These are phyloP conservation scores for Zoysia japonica DNA, from an alignment of 176 grass and related monocot species.

Conservation along the genomic window DNA sequence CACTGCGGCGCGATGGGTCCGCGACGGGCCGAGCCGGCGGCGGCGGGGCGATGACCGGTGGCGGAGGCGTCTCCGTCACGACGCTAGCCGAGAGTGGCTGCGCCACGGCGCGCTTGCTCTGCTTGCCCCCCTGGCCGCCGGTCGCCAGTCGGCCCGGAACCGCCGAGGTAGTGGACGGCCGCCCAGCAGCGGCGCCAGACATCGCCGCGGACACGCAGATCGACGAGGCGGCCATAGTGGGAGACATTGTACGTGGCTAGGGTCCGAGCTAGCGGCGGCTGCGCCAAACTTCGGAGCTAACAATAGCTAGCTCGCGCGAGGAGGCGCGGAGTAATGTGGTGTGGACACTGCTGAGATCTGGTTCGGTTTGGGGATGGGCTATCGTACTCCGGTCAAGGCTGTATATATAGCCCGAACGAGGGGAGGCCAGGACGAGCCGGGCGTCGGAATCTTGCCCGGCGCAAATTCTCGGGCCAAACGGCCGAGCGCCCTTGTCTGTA, in stretches of 20 bases:
- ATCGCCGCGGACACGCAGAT: conserved; percentile 26
- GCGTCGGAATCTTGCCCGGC: conserved; percentile 30
- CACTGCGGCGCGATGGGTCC: conserved; percentile 31
- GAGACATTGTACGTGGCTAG: conserved; percentile 27
- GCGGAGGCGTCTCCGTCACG: conserved; percentile 37
- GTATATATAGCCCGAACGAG: conserved; percentile 39
- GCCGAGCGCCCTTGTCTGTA: conserved; percentile 30
- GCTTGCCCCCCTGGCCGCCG: neutral
- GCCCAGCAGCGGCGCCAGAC: conserved; percentile 11
- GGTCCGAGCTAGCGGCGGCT: neutral
- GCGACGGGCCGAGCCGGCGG: conserved; percentile 27
- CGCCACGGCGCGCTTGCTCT: conserved; percentile 40
- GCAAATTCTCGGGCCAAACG: neutral
- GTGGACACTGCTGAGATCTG: conserved; percentile 13
- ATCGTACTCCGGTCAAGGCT: conserved; percentile 14
- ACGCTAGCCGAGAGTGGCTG: conserved; percentile 40
- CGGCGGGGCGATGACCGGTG: conserved; percentile 15
- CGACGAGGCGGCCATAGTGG: conserved; percentile 29
- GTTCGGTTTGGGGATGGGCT: conserved; percentile 10
- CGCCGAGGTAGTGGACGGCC: neutral
- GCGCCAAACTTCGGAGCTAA: neutral
- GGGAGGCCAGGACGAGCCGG: neutral
- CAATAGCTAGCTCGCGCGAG: neutral
- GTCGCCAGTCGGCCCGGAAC: conserved; percentile 27
- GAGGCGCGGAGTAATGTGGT: neutral